These are phyloP conservation scores for Pichia pseudocactophila DNA, from an alignment of 805 yeast genomes.

Conservation along the genomic window DNA sequence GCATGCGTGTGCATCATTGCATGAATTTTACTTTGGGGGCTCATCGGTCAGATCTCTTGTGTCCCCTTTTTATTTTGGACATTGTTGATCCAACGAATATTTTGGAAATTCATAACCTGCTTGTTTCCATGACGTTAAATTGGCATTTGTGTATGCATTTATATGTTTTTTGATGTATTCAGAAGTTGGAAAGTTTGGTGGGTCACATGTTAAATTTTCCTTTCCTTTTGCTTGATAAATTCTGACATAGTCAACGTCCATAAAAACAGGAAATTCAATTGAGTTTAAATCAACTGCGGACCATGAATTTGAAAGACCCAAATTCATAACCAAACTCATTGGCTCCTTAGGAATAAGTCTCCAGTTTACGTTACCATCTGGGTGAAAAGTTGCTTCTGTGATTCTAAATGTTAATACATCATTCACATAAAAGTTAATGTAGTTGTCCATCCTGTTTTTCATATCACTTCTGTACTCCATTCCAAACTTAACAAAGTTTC, in stretches of 20 bases:
- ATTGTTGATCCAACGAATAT: conserved; percentile 11
- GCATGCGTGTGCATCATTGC: too few relatives aligned
- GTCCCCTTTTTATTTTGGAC: background rate
- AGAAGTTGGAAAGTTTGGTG: conserved; percentile 29
- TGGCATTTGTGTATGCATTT: conserved; percentile 29
- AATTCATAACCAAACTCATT: conserved; percentile 68
- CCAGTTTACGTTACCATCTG: conserved; percentile 52
- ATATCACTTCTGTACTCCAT: conserved; percentile 28
- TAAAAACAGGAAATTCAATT: conserved; percentile 29
- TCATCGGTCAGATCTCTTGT: too few relatives aligned
- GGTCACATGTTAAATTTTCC: conserved; percentile 31
- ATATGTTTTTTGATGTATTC: conserved; percentile 15
- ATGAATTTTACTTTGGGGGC: too few relatives aligned
- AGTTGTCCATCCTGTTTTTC: conserved; percentile 20
- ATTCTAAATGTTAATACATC: conserved; percentile 24
- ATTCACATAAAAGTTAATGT: conserved; percentile 30
- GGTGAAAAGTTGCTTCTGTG: conserved; percentile 29
- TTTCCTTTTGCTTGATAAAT: conserved; percentile 31
- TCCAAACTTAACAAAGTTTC: conserved; percentile 28
- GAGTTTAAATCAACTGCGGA: conserved; percentile 30
- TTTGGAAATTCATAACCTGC: conserved; percentile 32
- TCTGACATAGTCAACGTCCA: conserved; percentile 33
- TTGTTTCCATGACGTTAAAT: conserved; percentile 30
- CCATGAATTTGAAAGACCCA: conserved; percentile 64
- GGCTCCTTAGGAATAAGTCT: conserved; percentile 76